Percentiles rank a stretch among this genome's conserved stretches.
phyloP scores from a whole-genome alignment of 805 yeast genomes.

The Candida krabiensis region DNA sequence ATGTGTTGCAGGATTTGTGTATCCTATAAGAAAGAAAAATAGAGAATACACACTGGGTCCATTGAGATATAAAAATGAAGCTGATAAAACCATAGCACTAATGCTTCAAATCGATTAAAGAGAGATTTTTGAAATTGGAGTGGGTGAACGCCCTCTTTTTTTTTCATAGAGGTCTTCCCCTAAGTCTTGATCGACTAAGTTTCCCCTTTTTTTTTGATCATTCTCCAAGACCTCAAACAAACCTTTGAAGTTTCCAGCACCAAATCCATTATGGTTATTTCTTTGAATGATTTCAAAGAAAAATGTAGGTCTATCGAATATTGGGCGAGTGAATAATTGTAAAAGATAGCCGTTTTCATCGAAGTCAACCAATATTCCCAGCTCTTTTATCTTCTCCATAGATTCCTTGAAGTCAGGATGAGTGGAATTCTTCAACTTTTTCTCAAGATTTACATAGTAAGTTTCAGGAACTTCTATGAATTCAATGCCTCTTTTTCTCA shows the following conservation, averaged over 20 bases:
- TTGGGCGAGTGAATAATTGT: constrained; percentile 77
- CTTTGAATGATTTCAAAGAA: constrained; percentile 83
- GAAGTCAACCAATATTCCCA: constrained; percentile 71
- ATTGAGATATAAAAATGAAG: too few relatives aligned
- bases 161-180: constrained; percentile 12
- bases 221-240: constrained; percentile 76
- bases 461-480: constrained; percentile 59
- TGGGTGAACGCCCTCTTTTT: constrained; percentile 10
- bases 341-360: constrained; percentile 75
- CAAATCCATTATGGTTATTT: constrained; percentile 79
- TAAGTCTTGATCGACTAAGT: constrained; percentile 35
- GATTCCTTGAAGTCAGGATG: constrained; percentile 53
- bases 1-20: too few relatives aligned
- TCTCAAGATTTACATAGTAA: constrained; percentile 55
- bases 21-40: too few relatives aligned
- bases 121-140: constrained; percentile 9
- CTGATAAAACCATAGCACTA: too few relatives aligned
- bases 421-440: constrained; percentile 37
- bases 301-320: constrained; percentile 76
- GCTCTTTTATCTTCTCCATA: constrained; percentile 45
- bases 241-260: constrained; percentile 85
- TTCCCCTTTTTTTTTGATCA: constrained; percentile 75
- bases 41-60: too few relatives aligned
- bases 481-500: constrained; percentile 65
- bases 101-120: too few relatives aligned